A percentile compares a stretch with the other conserved stretches of the same genome.
Evolutionary conservation across 148 eudicot species (phyloP).

Genomic region (Rhododendron kiyosumense): DNA sequence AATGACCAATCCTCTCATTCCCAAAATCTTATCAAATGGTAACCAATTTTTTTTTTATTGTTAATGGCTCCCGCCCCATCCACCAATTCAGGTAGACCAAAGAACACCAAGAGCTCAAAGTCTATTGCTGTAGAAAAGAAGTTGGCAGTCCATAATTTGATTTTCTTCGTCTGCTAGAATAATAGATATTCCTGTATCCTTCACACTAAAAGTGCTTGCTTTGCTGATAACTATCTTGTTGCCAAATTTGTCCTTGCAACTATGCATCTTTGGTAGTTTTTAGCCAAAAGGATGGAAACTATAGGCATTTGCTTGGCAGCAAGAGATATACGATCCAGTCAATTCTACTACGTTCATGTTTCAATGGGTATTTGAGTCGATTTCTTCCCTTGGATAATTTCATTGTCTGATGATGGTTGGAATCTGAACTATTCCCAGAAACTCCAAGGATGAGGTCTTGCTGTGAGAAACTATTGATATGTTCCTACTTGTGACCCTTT

Average conservation of each 20-base stretch:
- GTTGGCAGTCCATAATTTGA: no score
- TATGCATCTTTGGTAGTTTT: neutral
- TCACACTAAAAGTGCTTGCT: neutral
- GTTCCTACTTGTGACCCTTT: neutral
- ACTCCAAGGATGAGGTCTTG: neutral
- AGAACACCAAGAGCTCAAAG: neutral
- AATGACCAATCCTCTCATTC: neutral
- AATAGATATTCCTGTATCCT: neutral
- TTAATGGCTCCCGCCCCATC: neutral
- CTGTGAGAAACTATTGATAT: neutral
- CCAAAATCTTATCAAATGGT: neutral
- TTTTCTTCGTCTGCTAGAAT: neutral
- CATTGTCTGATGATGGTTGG: neutral
- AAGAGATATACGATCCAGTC: neutral
- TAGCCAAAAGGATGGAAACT: neutral
- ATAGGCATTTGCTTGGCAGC: neutral
- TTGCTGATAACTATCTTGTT: neutral
- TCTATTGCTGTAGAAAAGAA: neutral
- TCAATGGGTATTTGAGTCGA: neutral
- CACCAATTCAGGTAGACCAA: neutral
- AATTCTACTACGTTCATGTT: neutral
- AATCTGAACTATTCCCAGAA: neutral
- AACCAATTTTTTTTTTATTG: neutral
- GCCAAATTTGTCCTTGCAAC: neutral
- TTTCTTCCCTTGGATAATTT: neutral